Evolutionary conservation across 1,139 yeast genomes (phyloP).

Genomic region (Yamadazyma sp.): DNA sequence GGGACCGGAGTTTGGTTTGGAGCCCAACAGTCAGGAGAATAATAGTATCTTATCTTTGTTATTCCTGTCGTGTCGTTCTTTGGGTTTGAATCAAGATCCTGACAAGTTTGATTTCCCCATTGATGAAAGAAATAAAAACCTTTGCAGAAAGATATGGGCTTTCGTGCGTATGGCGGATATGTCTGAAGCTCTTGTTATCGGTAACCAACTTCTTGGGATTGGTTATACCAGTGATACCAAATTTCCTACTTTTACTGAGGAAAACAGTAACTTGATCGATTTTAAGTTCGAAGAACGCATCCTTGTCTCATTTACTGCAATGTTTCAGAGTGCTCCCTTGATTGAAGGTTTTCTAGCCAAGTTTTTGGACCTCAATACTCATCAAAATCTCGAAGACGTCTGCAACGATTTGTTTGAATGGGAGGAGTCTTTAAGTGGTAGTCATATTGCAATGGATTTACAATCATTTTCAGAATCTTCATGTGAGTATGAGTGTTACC

Average conservation of each 20-base stretch:
- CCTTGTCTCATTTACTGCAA: no score
- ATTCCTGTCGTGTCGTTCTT: constrained; percentile 38
- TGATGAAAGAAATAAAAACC: constrained; percentile 2
- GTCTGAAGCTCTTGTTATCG: constrained; percentile 30
- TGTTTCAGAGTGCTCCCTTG: constrained; percentile 2
- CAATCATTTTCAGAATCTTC: not conserved
- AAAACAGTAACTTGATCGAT: constrained; percentile 25
- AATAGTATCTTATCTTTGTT: constrained; percentile 27
- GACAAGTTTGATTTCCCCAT: constrained; percentile 17
- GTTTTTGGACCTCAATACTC: constrained; percentile 2
- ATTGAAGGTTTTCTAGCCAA: constrained; percentile 1
- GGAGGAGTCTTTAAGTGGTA: not conserved
- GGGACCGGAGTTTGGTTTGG: constrained; percentile 54
- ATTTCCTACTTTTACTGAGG: constrained; percentile 19
- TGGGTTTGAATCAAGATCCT: constrained; percentile 28
- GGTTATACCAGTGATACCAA: constrained; percentile 32
- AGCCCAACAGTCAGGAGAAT: constrained; percentile 25
- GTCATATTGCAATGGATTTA: not conserved
- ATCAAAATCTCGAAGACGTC: constrained; percentile 1
- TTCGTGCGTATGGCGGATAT: constrained; percentile 30
- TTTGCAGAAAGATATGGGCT: constrained; percentile 31
- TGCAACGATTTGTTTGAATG: not conserved
- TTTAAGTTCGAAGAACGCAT: constrained; percentile 23
- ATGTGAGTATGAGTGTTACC: no score
- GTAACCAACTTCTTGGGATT: constrained; percentile 31